A percentile compares a stretch with the other conserved stretches of the same genome.
These are phyloP conservation scores for Exophiala alcalophila DNA, from an alignment of 2,329 filamentous ascomycete species.

Conservation along the genomic window DNA sequence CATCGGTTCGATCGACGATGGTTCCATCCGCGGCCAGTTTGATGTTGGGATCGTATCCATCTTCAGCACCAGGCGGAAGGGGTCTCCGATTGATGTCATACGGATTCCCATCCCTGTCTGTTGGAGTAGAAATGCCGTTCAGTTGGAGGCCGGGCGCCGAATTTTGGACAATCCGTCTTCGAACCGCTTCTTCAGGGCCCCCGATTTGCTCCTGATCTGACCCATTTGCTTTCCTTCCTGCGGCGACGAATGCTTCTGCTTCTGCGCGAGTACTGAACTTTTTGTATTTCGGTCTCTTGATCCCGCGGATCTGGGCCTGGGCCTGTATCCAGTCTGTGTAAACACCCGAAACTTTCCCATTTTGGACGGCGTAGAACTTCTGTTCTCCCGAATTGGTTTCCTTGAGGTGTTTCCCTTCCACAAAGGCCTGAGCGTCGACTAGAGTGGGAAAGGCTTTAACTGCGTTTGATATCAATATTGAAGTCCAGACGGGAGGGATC, in stretches of 20 bases:
- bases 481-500: constrained; percentile 13
- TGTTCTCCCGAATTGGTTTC: constrained; percentile 38
- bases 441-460: constrained; percentile 75
- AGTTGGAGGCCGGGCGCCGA: constrained; percentile 39
- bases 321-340: constrained; percentile 68
- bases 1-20: constrained; percentile 54
- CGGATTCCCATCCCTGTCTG: constrained; percentile 43
- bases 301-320: constrained; percentile 69
- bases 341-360: constrained; percentile 58
- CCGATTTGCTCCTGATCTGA: constrained; percentile 10
- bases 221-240: constrained; percentile 32
- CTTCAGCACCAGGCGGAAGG: constrained; percentile 54
- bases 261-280: constrained; percentile 67
- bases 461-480: constrained; percentile 38
- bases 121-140: constrained; percentile 36
- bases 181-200: constrained; percentile 28
- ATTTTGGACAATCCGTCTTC: constrained; percentile 29
- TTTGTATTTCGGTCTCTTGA: constrained; percentile 66
- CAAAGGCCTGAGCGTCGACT: constrained; percentile 75
- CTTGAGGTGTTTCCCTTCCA: constrained; percentile 57
- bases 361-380: constrained; percentile 59
- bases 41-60: constrained; percentile 61
- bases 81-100: constrained; percentile 55
- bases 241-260: constrained; percentile 71
- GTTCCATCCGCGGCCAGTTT: constrained; percentile 54